Evolutionary conservation across 768 basidiomycete genomes (phyloP).

Genomic region (Melanogaster broomeanus): DNA sequence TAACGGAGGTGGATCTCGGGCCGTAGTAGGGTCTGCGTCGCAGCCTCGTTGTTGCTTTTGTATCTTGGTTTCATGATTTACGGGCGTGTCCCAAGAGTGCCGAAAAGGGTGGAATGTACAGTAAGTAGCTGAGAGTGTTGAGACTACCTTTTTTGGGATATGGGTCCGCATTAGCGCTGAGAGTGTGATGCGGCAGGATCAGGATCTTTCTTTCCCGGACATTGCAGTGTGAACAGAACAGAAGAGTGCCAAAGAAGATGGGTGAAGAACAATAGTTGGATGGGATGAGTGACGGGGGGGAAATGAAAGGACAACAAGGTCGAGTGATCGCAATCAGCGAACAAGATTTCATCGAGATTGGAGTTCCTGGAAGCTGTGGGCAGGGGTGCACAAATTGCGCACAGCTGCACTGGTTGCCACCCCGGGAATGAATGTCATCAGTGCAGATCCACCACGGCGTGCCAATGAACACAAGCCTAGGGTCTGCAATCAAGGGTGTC

Average conservation of each 20-base stretch:
- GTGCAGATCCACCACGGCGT: constrained; percentile 35
- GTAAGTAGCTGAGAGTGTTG: constrained; percentile 37
- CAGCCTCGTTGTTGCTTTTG: constrained; percentile 28
- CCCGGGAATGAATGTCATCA: constrained; percentile 40
- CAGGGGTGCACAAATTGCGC: constrained; percentile 8
- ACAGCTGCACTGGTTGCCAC: not conserved
- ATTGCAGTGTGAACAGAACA: constrained; percentile 45
- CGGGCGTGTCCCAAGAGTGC: constrained; percentile 27
- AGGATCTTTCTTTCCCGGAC: constrained; percentile 39
- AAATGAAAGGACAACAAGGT: constrained; percentile 16
- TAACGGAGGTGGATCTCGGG: constrained; percentile 19
- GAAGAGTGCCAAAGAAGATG: constrained; percentile 23
- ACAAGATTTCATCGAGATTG: constrained; percentile 22
- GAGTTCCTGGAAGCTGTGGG: constrained; percentile 33
- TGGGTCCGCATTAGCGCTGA: constrained; percentile 36
- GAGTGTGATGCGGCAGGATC: too few species aligned
- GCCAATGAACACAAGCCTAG: too few species aligned
- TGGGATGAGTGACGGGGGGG: constrained; percentile 20
- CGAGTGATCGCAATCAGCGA: constrained; percentile 25
- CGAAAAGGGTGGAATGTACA: constrained; percentile 18
- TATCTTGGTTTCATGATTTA: constrained; percentile 21
- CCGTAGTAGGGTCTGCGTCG: constrained; percentile 20
- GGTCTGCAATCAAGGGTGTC: too few species aligned
- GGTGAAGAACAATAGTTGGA: constrained; percentile 6
- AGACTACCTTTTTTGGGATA: constrained; percentile 38